Percentiles rank a stretch among this genome's conserved stretches.
phyloP scores from a whole-genome alignment of 2,329 filamentous ascomycete genomes.

The Penicillium sp. region DNA sequence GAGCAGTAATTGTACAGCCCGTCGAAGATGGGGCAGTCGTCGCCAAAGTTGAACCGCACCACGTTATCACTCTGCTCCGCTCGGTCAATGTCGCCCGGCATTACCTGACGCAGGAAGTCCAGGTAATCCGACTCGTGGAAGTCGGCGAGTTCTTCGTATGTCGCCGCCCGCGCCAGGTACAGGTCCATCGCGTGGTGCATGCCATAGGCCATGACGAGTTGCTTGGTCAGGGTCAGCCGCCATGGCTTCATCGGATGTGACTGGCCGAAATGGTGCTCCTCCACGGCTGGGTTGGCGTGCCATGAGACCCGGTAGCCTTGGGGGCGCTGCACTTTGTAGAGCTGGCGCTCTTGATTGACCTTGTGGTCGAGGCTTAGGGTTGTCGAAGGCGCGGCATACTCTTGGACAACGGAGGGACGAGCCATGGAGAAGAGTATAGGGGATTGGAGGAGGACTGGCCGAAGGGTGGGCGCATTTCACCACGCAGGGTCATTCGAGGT shows the following conservation, averaged over 20 bases:
- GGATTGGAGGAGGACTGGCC: background rate
- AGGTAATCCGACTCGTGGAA: conserved; percentile 92
- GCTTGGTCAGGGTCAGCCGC: conserved; percentile 93
- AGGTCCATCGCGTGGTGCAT: conserved; percentile 97
- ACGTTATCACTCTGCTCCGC: conserved; percentile 59
- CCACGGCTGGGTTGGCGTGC: conserved; percentile 92
- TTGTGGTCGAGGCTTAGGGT: conserved; percentile 57
- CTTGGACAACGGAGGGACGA: conserved; percentile 53
- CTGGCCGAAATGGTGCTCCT: conserved; percentile 95
- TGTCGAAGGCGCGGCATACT: conserved; percentile 51
- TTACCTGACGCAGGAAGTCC: conserved; percentile 77
- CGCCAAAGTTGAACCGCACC: conserved; percentile 82
- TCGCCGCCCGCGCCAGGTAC: conserved; percentile 81
- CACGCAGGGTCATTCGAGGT: conserved; percentile 13
- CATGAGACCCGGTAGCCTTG: conserved; percentile 91
- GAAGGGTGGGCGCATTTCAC: conserved; percentile 15
- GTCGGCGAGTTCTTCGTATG: conserved; percentile 80
- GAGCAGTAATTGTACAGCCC: conserved; percentile 95
- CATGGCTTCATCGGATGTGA: conserved; percentile 99
- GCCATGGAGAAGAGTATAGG: conserved; percentile 32
- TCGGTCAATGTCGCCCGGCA: conserved; percentile 71
- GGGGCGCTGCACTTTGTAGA: conserved; percentile 74
- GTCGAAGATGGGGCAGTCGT: conserved; percentile 96
- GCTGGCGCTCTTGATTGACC: conserved; percentile 57
- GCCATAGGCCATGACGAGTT: conserved; percentile 90